phyloP scores from a whole-genome alignment of 805 yeast genomes.

The Torulaspora quercuum region DNA sequence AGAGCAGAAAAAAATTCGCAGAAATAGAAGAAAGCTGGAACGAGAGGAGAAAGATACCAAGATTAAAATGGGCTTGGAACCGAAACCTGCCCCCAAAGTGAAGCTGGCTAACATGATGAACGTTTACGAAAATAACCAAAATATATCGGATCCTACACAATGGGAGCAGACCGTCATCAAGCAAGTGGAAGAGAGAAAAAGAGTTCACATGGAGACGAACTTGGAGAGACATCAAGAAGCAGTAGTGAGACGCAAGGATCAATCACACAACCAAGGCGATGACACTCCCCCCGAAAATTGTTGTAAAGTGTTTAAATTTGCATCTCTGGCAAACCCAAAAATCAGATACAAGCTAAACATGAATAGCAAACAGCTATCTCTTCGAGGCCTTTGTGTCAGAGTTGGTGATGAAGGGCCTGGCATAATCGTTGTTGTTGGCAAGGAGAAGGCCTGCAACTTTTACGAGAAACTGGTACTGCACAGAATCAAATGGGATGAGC shows the following conservation, averaged over 20 bases:
- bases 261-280: constrained; percentile 1
- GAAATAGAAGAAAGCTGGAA: constrained; percentile 59
- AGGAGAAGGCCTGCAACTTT: constrained; percentile 54
- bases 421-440: constrained; percentile 73
- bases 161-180: constrained; percentile 68
- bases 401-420: constrained; percentile 44
- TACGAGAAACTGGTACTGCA: constrained; percentile 57
- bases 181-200: constrained; percentile 62
- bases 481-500: constrained; percentile 69
- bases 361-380: constrained; percentile 69
- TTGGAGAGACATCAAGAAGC: constrained; percentile 47
- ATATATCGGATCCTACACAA: constrained; percentile 83
- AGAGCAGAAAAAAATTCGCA: constrained; percentile 70
- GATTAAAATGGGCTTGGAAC: constrained; percentile 73
- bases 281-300: constrained; percentile 1
- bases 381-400: constrained; percentile 60
- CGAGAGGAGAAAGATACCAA: constrained; percentile 73
- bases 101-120: constrained; percentile 80
- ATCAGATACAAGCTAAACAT: constrained; percentile 71
- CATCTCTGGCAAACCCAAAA: constrained; percentile 55
- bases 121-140: constrained; percentile 73
- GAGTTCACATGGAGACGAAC: constrained; percentile 59
- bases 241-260: constrained; percentile 13
- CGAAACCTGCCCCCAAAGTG: constrained; percentile 88
- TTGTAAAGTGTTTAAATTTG: constrained; percentile 55